Evolutionary conservation across 139 green algal species (phyloP).

Genomic region (Parachlorella kessleri): DNA sequence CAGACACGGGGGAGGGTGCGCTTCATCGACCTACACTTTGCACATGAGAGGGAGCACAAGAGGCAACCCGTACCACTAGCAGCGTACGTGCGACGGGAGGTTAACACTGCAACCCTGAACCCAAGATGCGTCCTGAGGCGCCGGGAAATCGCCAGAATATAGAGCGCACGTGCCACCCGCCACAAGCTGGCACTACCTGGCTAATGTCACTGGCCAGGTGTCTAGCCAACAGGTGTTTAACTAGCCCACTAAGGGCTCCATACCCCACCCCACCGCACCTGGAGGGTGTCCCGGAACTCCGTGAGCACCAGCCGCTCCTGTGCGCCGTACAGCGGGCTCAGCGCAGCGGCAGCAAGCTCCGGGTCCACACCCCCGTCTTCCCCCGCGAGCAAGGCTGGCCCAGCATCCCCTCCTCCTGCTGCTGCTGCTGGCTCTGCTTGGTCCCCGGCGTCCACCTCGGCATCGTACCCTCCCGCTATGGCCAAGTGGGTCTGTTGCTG

Average conservation of each 20-base stretch:
- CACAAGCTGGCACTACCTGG: too few relatives aligned
- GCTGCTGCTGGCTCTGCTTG: background rate
- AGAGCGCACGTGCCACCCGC: too few relatives aligned
- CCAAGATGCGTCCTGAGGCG: too few relatives aligned
- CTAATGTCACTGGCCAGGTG: too few relatives aligned
- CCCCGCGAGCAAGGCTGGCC: background rate
- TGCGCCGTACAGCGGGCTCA: conserved; percentile 6
- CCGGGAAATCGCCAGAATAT: too few relatives aligned
- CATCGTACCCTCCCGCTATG: too few relatives aligned
- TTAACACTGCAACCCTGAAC: background rate
- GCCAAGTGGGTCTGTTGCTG: background rate
- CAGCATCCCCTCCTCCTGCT: background rate
- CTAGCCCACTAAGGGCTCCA: too few relatives aligned
- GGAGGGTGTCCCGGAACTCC: conserved; percentile 39
- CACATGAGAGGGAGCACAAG: background rate
- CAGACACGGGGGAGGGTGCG: background rate
- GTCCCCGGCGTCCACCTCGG: background rate
- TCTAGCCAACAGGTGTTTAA: too few relatives aligned
- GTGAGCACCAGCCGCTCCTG: conserved; percentile 38
- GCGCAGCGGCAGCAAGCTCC: background rate
- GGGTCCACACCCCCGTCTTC: background rate
- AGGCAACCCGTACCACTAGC: background rate
- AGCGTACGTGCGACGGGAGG: background rate
- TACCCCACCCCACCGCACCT: background rate
- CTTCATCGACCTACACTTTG: background rate